A percentile compares a stretch with the other conserved stretches of the same genome.
phyloP scores from a whole-genome alignment of 2,329 filamentous ascomycete genomes.

The Talaromyces sp. region DNA sequence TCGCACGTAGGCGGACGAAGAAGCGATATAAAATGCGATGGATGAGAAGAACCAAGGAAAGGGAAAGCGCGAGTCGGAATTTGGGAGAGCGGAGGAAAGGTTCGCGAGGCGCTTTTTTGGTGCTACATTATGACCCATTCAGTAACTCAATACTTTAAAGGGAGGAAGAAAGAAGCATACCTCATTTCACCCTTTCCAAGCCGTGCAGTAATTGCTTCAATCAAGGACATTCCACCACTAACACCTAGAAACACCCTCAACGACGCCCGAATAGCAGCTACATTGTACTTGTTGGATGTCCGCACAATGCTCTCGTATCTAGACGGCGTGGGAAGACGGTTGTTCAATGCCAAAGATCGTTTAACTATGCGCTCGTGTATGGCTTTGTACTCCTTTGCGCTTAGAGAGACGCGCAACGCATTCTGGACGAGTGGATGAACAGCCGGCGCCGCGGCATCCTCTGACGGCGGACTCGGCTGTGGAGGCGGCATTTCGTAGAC shows the following conservation, averaged over 20 bases:
- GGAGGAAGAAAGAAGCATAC: not conserved
- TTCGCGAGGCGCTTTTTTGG: conserved; percentile 36
- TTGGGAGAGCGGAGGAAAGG: conserved; percentile 58
- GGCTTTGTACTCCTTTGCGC: conserved; percentile 79
- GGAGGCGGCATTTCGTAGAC: conserved; percentile 1
- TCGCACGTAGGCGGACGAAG: conserved; percentile 72
- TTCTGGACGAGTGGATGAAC: conserved; percentile 76
- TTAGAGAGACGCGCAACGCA: conserved; percentile 77
- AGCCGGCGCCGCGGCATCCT: conserved; percentile 4
- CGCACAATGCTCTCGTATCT: conserved; percentile 52
- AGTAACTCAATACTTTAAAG: not conserved
- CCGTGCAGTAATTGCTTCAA: conserved; percentile 48
- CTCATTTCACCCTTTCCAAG: conserved; percentile 27
- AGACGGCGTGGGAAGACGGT: conserved; percentile 49
- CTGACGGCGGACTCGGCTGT: not conserved
- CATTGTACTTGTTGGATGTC: conserved; percentile 63
- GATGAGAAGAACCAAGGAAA: conserved; percentile 80
- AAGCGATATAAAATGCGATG: conserved; percentile 90
- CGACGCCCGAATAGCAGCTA: conserved; percentile 66
- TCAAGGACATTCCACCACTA: conserved; percentile 61
- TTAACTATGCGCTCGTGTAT: conserved; percentile 81
- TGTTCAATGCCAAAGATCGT: conserved; percentile 59
- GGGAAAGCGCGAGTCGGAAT: conserved; percentile 73
- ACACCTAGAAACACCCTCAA: conserved; percentile 67
- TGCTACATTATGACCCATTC: not conserved